These are phyloP conservation scores for Rubus parviflorus DNA, from an alignment of 306 rosid genomes.

Conservation along the genomic window DNA sequence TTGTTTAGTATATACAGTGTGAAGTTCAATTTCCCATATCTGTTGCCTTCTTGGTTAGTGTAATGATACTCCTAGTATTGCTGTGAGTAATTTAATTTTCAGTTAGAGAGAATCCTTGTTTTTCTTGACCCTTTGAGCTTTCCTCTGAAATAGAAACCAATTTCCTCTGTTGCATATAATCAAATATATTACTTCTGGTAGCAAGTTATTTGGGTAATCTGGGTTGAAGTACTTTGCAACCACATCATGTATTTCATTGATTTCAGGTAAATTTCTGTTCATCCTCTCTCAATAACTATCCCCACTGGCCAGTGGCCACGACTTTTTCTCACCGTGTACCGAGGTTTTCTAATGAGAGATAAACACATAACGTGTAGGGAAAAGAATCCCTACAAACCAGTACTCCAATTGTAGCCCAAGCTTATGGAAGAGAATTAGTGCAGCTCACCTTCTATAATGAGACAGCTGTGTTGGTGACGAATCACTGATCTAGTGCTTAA, in stretches of 20 bases:
- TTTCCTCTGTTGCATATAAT: background rate
- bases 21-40: background rate
- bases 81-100: background rate
- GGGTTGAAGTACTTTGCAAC: no score
- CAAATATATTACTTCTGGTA: background rate
- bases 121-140: background rate
- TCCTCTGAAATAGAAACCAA: background rate
- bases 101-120: background rate
- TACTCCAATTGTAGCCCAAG: no score
- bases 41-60: background rate
- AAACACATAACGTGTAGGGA: no score
- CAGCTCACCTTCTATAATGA: background rate
- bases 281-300: background rate
- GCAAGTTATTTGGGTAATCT: background rate
- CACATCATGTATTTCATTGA: no score
- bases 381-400: no score
- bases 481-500: constrained; percentile 13
- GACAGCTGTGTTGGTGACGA: constrained; percentile 18
- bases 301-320: no score
- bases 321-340: no score
- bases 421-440: background rate
- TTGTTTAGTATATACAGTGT: constrained; percentile 21
- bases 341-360: background rate
- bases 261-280: background rate
- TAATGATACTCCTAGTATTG: background rate